Conservation (phyloP, 495 filamentous ascomycete species). For the Annulohypoxylon stygium region DNA sequence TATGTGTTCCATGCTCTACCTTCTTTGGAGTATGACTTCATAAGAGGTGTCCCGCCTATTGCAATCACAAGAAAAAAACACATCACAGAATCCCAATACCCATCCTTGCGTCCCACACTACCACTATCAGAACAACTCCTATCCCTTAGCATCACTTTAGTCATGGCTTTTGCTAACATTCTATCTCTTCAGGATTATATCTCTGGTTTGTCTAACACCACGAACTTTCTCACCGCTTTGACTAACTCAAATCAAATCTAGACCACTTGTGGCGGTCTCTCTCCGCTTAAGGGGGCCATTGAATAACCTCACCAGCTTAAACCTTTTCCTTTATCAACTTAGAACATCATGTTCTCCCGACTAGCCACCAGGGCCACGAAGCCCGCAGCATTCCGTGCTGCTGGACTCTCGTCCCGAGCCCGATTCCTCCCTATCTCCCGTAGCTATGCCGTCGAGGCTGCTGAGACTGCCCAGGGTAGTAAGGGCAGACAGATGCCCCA, state of each 20-base stretch:
- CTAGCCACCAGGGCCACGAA: conserved; percentile 68
- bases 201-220: conserved; percentile 74
- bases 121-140: conserved; percentile 4
- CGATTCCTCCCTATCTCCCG: conserved; percentile 67
- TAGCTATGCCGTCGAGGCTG: conserved; percentile 51
- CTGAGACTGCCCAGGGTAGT: conserved; percentile 71
- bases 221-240: conserved; percentile 60
- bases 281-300: conserved; percentile 57
- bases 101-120: conserved; percentile 22
- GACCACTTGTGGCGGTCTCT: conserved; percentile 98
- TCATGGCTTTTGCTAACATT: conserved; percentile 51
- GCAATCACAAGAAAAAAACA: conserved; percentile 3
- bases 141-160: conserved; percentile 31
- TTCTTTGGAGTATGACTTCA: conserved; percentile 40
- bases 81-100: conserved; percentile 16
- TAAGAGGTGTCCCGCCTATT: conserved; percentile 29
- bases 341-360: conserved; percentile 76
- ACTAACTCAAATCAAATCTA: conserved; percentile 56
- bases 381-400: conserved; percentile 57
- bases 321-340: conserved; percentile 38
- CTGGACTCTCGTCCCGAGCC: conserved; percentile 55
- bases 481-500: conserved; percentile 70
- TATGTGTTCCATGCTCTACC: conserved; percentile 34
- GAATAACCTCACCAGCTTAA: conserved; percentile 47
- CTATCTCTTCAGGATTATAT: conserved; percentile 82